phyloP scores from a whole-genome alignment of 805 yeast genomes.

The Alloascoidea hylecoeti region DNA sequence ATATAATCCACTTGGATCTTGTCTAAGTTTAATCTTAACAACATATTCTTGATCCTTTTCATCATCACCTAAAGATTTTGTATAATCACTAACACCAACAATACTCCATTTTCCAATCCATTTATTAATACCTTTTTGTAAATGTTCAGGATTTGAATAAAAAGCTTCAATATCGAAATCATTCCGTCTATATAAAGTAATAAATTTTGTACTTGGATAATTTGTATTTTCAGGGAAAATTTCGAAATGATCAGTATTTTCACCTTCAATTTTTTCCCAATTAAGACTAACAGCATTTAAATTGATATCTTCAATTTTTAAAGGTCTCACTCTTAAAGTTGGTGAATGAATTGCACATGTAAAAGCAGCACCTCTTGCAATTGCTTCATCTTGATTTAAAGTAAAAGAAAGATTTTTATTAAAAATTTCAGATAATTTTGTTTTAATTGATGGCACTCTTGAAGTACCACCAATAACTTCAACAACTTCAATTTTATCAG shows the following conservation, averaged over 20 bases:
- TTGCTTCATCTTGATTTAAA: slow-evolving; percentile 97
- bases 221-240: slow-evolving; percentile 91
- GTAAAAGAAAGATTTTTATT: slow-evolving; percentile 84
- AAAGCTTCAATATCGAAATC: slow-evolving; percentile 81
- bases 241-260: slow-evolving; percentile 77
- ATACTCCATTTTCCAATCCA: slow-evolving; percentile 75
- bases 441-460: slow-evolving; percentile 90
- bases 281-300: slow-evolving; percentile 82
- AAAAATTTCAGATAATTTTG: slow-evolving; percentile 64
- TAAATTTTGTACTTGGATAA: slow-evolving; percentile 91
- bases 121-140: slow-evolving; percentile 57
- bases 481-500: slow-evolving; percentile 72
- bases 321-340: slow-evolving; percentile 95
- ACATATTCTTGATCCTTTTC: slow-evolving; percentile 63
- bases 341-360: slow-evolving; percentile 99
- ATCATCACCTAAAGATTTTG: slow-evolving; percentile 35
- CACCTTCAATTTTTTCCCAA: slow-evolving; percentile 89
- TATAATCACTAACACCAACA: slow-evolving; percentile 63
- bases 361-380: slow-evolving; percentile 98
- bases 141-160: slow-evolving; percentile 60
- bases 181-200: slow-evolving; percentile 82
- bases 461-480: slow-evolving; percentile 98
- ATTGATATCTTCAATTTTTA: slow-evolving; percentile 94
- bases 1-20: slow-evolving; percentile 93
- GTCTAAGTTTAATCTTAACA: slow-evolving; percentile 87